Evolutionary conservation across 2,329 filamentous ascomycete genomes (phyloP).

Genomic region (Botryotinia globosa): DNA sequence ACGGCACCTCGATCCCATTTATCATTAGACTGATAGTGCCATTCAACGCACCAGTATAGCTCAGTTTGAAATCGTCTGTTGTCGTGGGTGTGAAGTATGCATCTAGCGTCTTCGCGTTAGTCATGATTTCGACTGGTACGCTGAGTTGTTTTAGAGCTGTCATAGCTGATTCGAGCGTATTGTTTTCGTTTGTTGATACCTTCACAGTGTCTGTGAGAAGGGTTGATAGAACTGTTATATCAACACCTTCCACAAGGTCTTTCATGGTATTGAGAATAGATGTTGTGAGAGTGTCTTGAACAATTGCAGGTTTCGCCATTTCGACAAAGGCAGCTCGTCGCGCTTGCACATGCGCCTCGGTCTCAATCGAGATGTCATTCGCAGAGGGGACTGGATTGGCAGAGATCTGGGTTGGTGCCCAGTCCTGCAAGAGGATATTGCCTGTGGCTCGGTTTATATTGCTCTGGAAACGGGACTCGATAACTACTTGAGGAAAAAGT

Average conservation of each 20-base stretch:
- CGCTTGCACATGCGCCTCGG: not conserved
- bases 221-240: not conserved
- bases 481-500: not conserved
- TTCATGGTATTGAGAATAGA: not conserved
- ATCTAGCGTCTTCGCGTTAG: fast-evolving
- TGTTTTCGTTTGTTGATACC: not conserved
- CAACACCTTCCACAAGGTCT: not conserved
- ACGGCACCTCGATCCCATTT: not conserved
- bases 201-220: not conserved
- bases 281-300: not conserved
- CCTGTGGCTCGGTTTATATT: fast-evolving
- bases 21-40: not conserved
- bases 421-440: not conserved
- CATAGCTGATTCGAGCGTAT: not conserved
- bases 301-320: not conserved
- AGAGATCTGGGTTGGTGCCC: not conserved
- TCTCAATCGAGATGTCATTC: not conserved
- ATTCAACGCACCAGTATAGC: not conserved
- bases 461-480: not conserved
- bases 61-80: not conserved
- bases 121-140: not conserved
- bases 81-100: not conserved
- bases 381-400: not conserved
- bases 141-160: not conserved
- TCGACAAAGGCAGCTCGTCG: not conserved